Base-by-base conservation (phyloP, 306 rosid species). In the Glycine latifolia region DNA sequence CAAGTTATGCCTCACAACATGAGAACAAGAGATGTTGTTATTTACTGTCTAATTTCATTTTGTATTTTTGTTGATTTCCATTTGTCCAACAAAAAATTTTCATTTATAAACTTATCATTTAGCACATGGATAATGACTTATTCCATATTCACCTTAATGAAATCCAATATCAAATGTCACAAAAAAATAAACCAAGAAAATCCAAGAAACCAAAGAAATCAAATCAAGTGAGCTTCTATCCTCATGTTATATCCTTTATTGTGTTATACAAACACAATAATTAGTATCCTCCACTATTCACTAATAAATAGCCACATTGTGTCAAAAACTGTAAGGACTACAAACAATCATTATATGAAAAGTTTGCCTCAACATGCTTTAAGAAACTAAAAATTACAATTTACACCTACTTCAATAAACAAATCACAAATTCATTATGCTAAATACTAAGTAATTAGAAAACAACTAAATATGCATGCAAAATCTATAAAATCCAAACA, bases 281-380 rank as follows among this genome's bases (percentile, higher is more conserved):
- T 56, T 2, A 59, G 37, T 75, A 17, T 75, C 31, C 9, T 47
- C 14, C 46, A 26, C 70, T 47, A 75, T 44, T 46, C 33, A 37
- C 61, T 10, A 12, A 39, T 33, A 16, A 43, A 66, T 39, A 53
- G 31, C 44, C 75, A 37, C 49, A 33, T 58, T 44, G 59, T 31
- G n/a, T 49, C 9, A 60, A 46, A 37, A 80, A 61, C 55, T 49
- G 31, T 72, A 35, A 49, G 63, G 20, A 5, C 65, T 16, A 80
- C 17, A 72, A 46, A 66, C 31, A 53, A 65, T 15, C 52, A 54
- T 66, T 33, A 54, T 15, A 46, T 44, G 59, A 54, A 55, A 20
- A 20, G 43, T 54, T 54, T 74, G 46, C 44, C 43, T 63, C 79
- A 54, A 73, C 84, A 81, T 26, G 50, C 60, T 54, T 63, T 63